These are phyloP conservation scores for Calonectria hawksworthii DNA, from an alignment of 2,329 filamentous ascomycete genomes.

Conservation along the genomic window DNA sequence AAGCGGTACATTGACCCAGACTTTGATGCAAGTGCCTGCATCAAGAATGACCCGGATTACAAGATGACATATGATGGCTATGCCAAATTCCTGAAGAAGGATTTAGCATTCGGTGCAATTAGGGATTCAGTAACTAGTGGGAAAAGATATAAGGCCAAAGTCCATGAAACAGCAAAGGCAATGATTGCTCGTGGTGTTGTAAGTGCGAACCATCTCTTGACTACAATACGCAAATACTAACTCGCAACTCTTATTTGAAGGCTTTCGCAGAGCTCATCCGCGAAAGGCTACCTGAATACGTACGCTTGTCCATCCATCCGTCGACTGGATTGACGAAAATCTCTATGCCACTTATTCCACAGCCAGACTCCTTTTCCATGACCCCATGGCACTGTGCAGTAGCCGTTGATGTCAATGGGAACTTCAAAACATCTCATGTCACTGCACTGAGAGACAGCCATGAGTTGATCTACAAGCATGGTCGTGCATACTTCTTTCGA, in stretches of 20 bases:
- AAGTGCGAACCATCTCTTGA: neutral
- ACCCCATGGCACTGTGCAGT: slow-evolving; percentile 33
- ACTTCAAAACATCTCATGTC: slow-evolving; percentile 5
- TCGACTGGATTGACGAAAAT: slow-evolving; percentile 28
- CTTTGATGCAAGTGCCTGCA: slow-evolving; percentile 23
- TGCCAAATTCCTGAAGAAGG: slow-evolving; percentile 19
- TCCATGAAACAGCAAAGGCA: neutral
- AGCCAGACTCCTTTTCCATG: slow-evolving; percentile 29
- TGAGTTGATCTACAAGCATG: neutral
- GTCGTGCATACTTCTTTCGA: neutral
- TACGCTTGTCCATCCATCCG: neutral
- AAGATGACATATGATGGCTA: slow-evolving; percentile 33
- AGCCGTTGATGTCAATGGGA: slow-evolving; percentile 24
- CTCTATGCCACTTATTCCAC: slow-evolving; percentile 29
- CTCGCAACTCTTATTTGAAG: neutral
- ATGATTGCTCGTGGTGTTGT: neutral
- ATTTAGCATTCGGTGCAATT: neutral
- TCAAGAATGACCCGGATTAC: slow-evolving; percentile 26
- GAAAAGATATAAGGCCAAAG: neutral
- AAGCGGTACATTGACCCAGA: neutral
- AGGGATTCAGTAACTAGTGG: neutral
- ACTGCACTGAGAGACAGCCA: neutral
- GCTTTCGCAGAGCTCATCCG: neutral
- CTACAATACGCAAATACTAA: neutral
- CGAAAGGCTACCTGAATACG: neutral